Percentiles rank a stretch among this genome's conserved stretches.
Evolutionary conservation across 208 protist species (phyloP).

Genomic region (Leishmania arabica): DNA sequence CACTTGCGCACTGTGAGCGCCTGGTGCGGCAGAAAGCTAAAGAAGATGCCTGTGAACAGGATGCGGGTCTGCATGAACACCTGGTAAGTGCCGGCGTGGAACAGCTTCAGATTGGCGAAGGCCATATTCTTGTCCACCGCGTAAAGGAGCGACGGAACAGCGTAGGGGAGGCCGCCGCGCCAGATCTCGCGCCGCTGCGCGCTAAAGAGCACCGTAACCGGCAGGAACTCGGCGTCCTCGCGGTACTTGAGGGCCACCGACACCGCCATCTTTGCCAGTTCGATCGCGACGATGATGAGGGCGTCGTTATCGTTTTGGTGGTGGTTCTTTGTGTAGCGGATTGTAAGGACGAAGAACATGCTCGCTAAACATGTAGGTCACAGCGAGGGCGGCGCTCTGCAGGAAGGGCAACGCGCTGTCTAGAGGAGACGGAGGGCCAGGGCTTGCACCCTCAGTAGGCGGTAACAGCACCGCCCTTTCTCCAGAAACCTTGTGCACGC

Average conservation of each 20-base stretch:
- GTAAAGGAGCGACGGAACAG: conserved; percentile 67
- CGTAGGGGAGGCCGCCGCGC: conserved; percentile 45
- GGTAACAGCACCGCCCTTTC: too few species aligned
- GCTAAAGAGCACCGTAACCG: conserved; percentile 31
- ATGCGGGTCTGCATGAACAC: conserved; percentile 85
- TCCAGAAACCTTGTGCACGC: too few species aligned
- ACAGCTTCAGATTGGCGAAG: conserved; percentile 60
- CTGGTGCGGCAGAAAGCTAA: conserved; percentile 37
- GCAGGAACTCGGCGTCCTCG: conserved; percentile 42
- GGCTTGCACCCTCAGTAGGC: not conserved
- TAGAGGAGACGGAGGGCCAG: not conserved
- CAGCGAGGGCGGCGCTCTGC: conserved; percentile 37
- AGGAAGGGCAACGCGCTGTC: conserved; percentile 30
- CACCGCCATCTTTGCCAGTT: conserved; percentile 53
- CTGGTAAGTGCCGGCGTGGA: conserved; percentile 72
- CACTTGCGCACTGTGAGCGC: conserved; percentile 51
- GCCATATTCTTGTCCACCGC: conserved; percentile 87
- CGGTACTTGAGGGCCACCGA: conserved; percentile 50
- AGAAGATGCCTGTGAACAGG: conserved; percentile 64
- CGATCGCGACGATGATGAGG: conserved; percentile 44
- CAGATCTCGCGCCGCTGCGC: conserved; percentile 32
- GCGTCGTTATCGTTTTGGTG: conserved; percentile 42
- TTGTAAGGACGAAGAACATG: conserved; percentile 49
- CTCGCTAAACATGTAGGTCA: conserved; percentile 49
- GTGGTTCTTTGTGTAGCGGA: conserved; percentile 52